Percentiles rank a stretch among this genome's conserved stretches.
phyloP scores from a whole-genome alignment of 208 protist genomes.

The Crithidia expoeki region DNA sequence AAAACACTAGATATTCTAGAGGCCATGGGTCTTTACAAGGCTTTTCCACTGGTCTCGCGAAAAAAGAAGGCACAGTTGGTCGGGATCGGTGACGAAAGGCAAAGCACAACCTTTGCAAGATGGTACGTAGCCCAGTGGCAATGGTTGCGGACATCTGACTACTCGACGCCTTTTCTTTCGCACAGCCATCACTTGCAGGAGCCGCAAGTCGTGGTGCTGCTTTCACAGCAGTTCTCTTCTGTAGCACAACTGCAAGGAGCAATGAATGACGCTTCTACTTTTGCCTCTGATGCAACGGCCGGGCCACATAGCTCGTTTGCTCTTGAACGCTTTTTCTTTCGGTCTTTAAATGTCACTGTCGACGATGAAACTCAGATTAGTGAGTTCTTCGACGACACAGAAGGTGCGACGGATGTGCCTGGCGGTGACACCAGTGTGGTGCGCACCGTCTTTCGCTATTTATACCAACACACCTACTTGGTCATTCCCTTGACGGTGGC shows the following conservation, averaged over 20 bases:
- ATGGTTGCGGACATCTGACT: not conserved
- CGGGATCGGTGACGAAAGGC: not conserved
- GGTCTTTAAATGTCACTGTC: slow-evolving; percentile 7
- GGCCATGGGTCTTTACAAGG: slow-evolving; percentile 4
- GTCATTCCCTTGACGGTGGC: slow-evolving; percentile 15
- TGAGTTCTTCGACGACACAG: not conserved
- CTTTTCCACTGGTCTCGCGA: slow-evolving; percentile 10
- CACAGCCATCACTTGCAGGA: not conserved
- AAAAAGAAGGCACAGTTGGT: too few relatives aligned
- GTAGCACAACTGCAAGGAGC: not conserved
- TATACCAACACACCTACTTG: slow-evolving; percentile 24
- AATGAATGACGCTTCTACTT: not conserved
- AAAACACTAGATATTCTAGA: slow-evolving; percentile 17
- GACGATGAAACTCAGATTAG: slow-evolving; percentile 8
- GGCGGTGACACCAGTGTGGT: not conserved
- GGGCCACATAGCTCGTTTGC: too few relatives aligned
- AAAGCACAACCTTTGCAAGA: not conserved
- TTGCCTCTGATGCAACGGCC: too few relatives aligned
- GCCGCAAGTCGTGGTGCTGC: slow-evolving; percentile 16
- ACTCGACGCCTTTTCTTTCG: slow-evolving; percentile 3
- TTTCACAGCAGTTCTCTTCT: slow-evolving; percentile 12
- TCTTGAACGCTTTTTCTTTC: slow-evolving; percentile 21
- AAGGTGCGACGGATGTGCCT: not conserved
- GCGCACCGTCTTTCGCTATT: not conserved
- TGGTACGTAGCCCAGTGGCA: not conserved